Base-by-base conservation (phyloP, 176 grass and related monocot genomes). In the Guadua angustifolia region DNA sequence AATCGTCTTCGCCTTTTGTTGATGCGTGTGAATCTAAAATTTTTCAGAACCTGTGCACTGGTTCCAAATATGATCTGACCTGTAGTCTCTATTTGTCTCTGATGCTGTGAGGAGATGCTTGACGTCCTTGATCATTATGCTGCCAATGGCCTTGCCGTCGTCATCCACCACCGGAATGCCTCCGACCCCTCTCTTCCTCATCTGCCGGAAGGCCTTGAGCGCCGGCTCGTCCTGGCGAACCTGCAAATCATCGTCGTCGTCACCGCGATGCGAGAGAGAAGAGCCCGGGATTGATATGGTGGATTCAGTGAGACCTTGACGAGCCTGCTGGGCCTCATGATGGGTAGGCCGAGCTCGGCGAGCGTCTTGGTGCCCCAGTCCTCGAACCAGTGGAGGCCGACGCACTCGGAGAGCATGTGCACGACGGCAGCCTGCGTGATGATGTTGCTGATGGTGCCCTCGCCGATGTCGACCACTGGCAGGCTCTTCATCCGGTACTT, bases 401-500 rank as follows among this genome's bases (percentile, higher is more conserved):
- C 88, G 84, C 96, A 99, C 90, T 99, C 96, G 71, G 91, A 56
- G 25, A 99, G 91, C 93, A 99, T 99, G 87, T 99, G 96, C 85
- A 99, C 84, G 4, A 99, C 93, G 18, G 89, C 89, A 21, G 88
- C 91, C 81, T 99, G 93, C 5, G 93, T 99, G 78, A 95, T 68
- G 46, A 99, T 83, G 87, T 99, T 99, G 82, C 81, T 92, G 83
- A 99, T 92, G 79, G 89, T 92, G 74, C 96, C 96, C 71, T 94
- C 85, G 24, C 86, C 89, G 66, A 95, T 88, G 92, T 99, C 89
- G 29, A 99, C 96, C 15, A 99, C 93, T 4, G 96, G 96, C 42
- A 99, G 93, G 83, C 93, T 99, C 86, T 99, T 99, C 93, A 99
- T 90, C 79, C 96, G 86, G 77, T 99, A 95, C 78, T 99, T 95